phyloP scores from a whole-genome alignment of 257 asterid genomes.

The Scutellaria galericulata region DNA sequence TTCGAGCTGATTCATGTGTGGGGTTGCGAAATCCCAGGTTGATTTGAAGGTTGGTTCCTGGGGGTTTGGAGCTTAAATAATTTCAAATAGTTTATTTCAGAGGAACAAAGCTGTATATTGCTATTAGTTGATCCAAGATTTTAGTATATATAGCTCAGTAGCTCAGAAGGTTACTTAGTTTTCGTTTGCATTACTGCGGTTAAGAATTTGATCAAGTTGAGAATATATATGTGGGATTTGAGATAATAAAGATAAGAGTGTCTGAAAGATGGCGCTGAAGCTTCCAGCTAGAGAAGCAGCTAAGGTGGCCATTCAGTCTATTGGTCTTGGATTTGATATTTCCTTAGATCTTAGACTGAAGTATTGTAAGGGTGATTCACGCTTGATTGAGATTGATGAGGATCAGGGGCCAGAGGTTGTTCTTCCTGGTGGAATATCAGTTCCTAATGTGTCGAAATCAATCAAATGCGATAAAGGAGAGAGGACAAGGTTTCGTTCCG shows the following conservation, averaged over 20 bases:
- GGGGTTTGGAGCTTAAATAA: conserved; percentile 38
- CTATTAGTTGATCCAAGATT: conserved; percentile 15
- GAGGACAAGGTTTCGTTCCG: conserved; percentile 86
- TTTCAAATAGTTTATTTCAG: conserved; percentile 17
- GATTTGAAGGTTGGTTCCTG: conserved; percentile 44
- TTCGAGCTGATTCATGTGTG: conserved; percentile 42
- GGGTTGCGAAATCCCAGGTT: conserved; percentile 43
- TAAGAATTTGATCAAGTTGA: conserved; percentile 11
- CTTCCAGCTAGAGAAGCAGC: conserved; percentile 90
- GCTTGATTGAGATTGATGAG: conserved; percentile 81
- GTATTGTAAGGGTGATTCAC: conserved; percentile 86
- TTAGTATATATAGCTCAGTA: conserved; percentile 3
- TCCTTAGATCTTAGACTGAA: conserved; percentile 86
- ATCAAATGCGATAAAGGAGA: conserved; percentile 98
- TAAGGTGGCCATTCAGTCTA: conserved; percentile 79
- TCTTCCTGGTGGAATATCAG: conserved; percentile 80
- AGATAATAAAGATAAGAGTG: conserved; percentile 26
- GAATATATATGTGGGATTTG: conserved; percentile 24
- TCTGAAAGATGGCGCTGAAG: conserved; percentile 75
- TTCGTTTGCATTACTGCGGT: conserved; percentile 12
- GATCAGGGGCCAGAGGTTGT: conserved; percentile 75
- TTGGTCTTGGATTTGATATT: conserved; percentile 92
- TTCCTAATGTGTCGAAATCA: conserved; percentile 74
- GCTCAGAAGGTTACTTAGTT: not conserved
- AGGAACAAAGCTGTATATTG: conserved; percentile 19